Evolutionary conservation across 768 basidiomycete genomes (phyloP), one percentile per base, ranked within the genome.

Genomic region (Neoboletus brunneissimus): DNA sequence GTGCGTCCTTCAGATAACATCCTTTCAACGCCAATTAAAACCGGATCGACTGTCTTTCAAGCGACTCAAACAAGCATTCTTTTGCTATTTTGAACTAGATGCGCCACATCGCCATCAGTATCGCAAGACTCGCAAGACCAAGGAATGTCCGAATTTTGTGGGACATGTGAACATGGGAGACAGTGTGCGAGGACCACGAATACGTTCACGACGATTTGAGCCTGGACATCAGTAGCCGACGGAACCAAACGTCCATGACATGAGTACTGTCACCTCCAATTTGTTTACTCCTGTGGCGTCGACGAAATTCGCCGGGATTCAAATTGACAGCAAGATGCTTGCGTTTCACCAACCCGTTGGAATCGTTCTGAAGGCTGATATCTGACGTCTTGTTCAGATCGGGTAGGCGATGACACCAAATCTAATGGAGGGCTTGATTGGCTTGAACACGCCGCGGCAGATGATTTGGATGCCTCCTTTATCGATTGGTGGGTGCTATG

Each of bases 301-400:
- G 22, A 48, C 52, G 18, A 53, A 40, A 31, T 22, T 56, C 22
- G 12, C 25, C 25, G 20, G 53, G 32, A n/a, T n/a, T n/a, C n/a
- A n/a, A n/a, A n/a, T 53, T 59, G 53, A 45, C 56, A 58, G 44
- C 44, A 20, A 18, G n/a, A n/a, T 15, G 53, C 20, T 52, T 37
- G 34, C 22, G 56, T 62, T 62, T 66, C 46, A 47, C 20, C n/a
- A 23, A 6, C 29, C 35, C 35, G 31, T 32, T 37, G 27, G 34
- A 38, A 38, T 51, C 32, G 9, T 40, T 42, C 35, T 53, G n/a
- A 54, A 27, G 23, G 23, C 31, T 18, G 32, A 25, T 20, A 13
- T 52, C 37, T 47, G 32, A 25, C 20, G 29, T 27, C 41, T 48
- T 34, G 23, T 18, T 42, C 38, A 31, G 53, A 57, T 57, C 50